phyloP scores from a whole-genome alignment of 1,139 yeast genomes.

The Suhomyces choctaworum region DNA sequence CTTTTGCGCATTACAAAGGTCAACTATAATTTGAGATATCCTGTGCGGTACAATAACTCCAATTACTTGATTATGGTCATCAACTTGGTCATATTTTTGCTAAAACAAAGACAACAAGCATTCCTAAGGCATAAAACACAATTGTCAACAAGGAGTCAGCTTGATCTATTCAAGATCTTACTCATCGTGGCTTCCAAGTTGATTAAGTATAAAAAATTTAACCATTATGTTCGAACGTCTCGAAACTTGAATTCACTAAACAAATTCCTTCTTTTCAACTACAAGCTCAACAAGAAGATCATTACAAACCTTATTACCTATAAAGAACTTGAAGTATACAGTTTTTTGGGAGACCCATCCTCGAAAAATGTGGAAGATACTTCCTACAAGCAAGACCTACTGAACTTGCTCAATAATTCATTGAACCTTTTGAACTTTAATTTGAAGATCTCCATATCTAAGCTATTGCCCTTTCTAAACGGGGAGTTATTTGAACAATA shows the following conservation, averaged over 20 bases:
- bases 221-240: conserved; percentile 25
- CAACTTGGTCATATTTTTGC: conserved; percentile 26
- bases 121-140: conserved; percentile 2
- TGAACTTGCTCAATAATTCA: conserved; percentile 14
- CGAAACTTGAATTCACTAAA: conserved; percentile 27
- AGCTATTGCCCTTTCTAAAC: conserved; percentile 36
- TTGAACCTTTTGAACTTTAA: conserved; percentile 33
- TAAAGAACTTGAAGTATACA: conserved; percentile 35
- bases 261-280: conserved; percentile 37
- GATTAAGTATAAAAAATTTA: conserved; percentile 30
- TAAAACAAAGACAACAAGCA: conserved; percentile 23
- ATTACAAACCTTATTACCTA: conserved; percentile 33
- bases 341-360: conserved; percentile 15
- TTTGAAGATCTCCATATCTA: conserved; percentile 29
- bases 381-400: conserved; percentile 11
- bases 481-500: conserved; percentile 45
- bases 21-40: conserved; percentile 13
- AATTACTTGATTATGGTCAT: conserved; percentile 19
- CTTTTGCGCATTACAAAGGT: conserved; percentile 12
- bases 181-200: conserved; percentile 33
- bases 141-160: conserved; percentile 8
- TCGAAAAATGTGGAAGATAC: conserved; percentile 1
- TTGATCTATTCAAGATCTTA: conserved; percentile 35
- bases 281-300: conserved; percentile 39
- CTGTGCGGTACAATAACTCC: conserved; percentile 13